These are phyloP conservation scores for Rhynchospora breviuscula DNA, from an alignment of 176 grass and related monocot species.

Conservation along the genomic window DNA sequence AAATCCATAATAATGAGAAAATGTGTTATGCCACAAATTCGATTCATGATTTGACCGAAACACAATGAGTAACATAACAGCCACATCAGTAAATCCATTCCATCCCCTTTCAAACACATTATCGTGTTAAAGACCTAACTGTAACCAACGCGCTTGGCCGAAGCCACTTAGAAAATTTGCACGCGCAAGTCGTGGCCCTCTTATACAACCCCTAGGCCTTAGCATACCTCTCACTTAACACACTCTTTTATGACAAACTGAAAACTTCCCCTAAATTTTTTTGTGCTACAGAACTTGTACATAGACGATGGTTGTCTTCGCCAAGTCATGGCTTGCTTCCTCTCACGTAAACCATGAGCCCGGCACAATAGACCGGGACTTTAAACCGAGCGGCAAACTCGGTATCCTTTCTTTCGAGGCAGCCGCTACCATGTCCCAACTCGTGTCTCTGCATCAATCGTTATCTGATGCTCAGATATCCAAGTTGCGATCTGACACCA, in stretches of 20 bases:
- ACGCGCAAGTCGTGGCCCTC: constrained; percentile 6
- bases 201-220: not conserved
- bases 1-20: too few relatives aligned
- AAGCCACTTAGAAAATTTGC: constrained; percentile 30
- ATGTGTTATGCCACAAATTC: not conserved
- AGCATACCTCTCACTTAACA: constrained; percentile 2
- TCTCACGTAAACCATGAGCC: constrained; percentile 27
- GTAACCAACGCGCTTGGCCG: constrained; percentile 25
- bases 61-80: not conserved
- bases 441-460: constrained; percentile 67
- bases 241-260: not conserved
- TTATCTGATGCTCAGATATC: constrained; percentile 54
- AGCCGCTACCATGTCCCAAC: constrained; percentile 67
- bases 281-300: constrained; percentile 3
- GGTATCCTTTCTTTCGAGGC: constrained; percentile 89
- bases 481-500: constrained; percentile 56
- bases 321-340: constrained; percentile 43
- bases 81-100: not conserved
- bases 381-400: constrained; percentile 41
- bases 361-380: not conserved
- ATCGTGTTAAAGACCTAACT: not conserved
- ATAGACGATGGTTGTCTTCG: constrained; percentile 42
- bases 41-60: not conserved
- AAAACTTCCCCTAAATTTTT: constrained; percentile 19
- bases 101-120: not conserved